Evolutionary conservation across 2,329 filamentous ascomycete species (phyloP), one percentile per base, ranked within the genome.

Genomic region (Pseudocercospora pini-densiflorae): DNA sequence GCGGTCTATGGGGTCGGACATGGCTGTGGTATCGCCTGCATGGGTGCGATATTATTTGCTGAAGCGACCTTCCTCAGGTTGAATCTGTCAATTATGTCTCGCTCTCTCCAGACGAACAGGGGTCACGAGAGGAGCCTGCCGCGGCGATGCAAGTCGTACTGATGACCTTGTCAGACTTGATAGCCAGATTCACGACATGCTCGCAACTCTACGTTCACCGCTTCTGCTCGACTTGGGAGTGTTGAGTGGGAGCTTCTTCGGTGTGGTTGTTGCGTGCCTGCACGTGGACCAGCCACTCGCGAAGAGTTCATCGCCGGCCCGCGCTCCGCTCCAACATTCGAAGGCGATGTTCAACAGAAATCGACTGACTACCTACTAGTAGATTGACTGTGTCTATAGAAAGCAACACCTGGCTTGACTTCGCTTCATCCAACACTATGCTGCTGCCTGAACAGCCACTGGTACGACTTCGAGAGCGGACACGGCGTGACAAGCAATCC

Each of bases 1-100:
- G 75, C 93, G 93, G 82, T 97, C 94, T 76, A 97, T 68, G 16
- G 70, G 70, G 54, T 71, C 69, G 45, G 69, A 71, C 70, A 72
- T 72, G 55, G 19, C 67, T 53, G 40, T 31, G 12, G 7, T 29
- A 4, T 7, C 12, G 19, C 12, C 23, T 23, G 9, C 23, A 27
- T 53, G 19, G 19, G 14, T 24, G 8, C 23, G 2, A 36, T 14
- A 2, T 14, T 5, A 2, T 8, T 14, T 36, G 9, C 12, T 36
- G 33, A 14, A 36, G 33, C 33, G 33, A 2, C 14, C 33, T 8
- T 14, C 5, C 33, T 12, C 14, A 9, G 10, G 14, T 3, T 36
- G 33, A 36, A 36, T 8, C 33, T 36, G 33, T 36, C 5, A 36
- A 14, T 36, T 36, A 1, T 36, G 33, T 36, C 33, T 12, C 33